phyloP scores from a whole-genome alignment of 2,329 filamentous ascomycete genomes.

The Alternaria dauci region DNA sequence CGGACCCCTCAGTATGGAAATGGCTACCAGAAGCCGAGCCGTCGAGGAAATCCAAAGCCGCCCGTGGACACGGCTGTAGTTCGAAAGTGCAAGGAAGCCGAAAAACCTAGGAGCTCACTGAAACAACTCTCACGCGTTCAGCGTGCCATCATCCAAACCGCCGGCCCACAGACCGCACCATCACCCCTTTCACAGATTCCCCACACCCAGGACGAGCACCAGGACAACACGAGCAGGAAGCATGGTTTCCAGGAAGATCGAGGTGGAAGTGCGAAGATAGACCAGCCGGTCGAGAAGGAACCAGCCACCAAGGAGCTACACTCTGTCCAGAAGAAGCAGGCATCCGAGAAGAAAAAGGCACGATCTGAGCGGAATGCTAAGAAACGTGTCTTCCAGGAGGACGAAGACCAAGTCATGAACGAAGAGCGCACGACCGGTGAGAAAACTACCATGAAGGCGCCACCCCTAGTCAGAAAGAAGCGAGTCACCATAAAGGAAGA shows the following conservation, averaged over 20 bases:
- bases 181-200: background rate
- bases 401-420: background rate
- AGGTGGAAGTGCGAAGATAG: background rate
- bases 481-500: background rate
- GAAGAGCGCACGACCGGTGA: background rate
- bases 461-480: background rate
- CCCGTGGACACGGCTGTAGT: background rate
- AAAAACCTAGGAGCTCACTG: background rate
- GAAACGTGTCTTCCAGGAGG: background rate
- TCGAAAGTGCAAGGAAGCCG: background rate
- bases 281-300: background rate
- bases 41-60: background rate
- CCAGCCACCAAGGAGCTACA: background rate
- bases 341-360: background rate
- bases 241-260: background rate
- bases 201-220: background rate
- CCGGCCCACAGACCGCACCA: background rate
- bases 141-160: background rate
- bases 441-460: background rate
- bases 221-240: background rate
- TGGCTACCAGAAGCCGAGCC: background rate
- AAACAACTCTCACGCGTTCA: background rate
- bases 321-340: background rate
- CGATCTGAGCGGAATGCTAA: background rate
- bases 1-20: background rate